Conservation (phyloP, 2,329 filamentous ascomycete species). For the Coniochaeta sp. region DNA sequence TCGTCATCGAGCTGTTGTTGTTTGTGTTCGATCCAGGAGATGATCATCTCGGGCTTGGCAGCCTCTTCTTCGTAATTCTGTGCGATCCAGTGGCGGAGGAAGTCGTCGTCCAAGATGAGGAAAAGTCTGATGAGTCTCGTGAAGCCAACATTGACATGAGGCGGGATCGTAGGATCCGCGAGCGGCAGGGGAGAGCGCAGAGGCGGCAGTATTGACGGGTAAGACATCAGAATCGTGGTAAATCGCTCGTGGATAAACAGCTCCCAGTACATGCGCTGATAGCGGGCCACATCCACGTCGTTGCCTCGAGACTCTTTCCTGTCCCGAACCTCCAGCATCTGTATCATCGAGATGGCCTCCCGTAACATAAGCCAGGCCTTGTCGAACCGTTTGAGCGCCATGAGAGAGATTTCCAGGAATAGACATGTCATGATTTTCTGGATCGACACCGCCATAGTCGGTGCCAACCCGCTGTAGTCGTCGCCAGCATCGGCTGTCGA, state of each 20-base stretch:
- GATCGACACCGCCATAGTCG: slow-evolving; percentile 30
- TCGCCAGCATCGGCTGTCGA: slow-evolving; percentile 24
- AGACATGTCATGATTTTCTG: slow-evolving; percentile 42
- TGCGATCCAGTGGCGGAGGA: slow-evolving; percentile 28
- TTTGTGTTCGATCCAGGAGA: slow-evolving; percentile 32
- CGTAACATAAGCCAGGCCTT: slow-evolving; percentile 43
- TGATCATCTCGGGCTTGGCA: slow-evolving; percentile 17
- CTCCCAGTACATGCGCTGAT: slow-evolving; percentile 48
- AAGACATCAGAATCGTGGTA: slow-evolving; percentile 42
- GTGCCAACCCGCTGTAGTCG: slow-evolving; percentile 28
- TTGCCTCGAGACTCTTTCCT: slow-evolving; percentile 18
- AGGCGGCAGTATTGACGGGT: slow-evolving; percentile 26
- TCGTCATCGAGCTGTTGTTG: slow-evolving; percentile 31
- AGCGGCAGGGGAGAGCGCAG: slow-evolving; percentile 23
- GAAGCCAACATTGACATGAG: slow-evolving; percentile 29
- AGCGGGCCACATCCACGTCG: slow-evolving; percentile 12
- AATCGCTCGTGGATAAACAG: slow-evolving; percentile 51
- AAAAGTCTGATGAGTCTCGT: slow-evolving; percentile 30
- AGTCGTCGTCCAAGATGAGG: slow-evolving; percentile 28
- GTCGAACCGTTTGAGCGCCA: slow-evolving; percentile 39
- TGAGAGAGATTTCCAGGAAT: slow-evolving; percentile 45
- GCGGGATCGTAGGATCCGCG: slow-evolving; percentile 24
- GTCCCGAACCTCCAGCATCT: slow-evolving; percentile 34
- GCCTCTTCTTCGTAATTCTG: slow-evolving; percentile 15
- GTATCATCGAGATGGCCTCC: slow-evolving; percentile 38